These are phyloP conservation scores for Iris macrosiphon DNA, from an alignment of 106 monocot species.

Conservation along the genomic window DNA sequence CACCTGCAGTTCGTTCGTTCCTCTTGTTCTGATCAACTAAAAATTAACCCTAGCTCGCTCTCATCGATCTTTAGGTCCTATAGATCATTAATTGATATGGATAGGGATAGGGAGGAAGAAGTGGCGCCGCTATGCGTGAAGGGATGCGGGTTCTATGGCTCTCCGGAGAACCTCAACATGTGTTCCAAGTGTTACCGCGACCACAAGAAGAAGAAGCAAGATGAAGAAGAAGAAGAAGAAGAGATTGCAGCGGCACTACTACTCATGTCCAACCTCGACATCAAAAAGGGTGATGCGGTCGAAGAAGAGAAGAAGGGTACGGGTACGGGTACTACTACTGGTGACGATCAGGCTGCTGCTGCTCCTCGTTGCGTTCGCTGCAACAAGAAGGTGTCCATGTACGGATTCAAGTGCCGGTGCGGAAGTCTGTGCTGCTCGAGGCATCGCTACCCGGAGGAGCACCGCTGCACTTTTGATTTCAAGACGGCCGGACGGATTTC, in stretches of 20 bases:
- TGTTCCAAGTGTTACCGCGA: constrained; percentile 38
- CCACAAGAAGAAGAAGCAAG: constrained; percentile 9
- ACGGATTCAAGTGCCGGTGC: constrained; percentile 8
- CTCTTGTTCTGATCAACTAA: too few relatives aligned
- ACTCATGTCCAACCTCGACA: neutral
- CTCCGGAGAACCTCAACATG: constrained; percentile 19
- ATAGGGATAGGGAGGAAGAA: too few relatives aligned
- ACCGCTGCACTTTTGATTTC: constrained; percentile 28
- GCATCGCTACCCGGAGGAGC: constrained; percentile 8
- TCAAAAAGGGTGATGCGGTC: neutral
- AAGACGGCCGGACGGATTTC: constrained; percentile 21
- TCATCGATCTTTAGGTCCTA: too few relatives aligned
- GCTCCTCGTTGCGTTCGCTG: neutral
- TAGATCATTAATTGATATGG: too few relatives aligned
- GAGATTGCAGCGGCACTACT: neutral
- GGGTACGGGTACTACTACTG: too few relatives aligned
- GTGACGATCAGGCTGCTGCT: neutral
- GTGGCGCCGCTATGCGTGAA: constrained; percentile 21
- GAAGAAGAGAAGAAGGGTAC: neutral
- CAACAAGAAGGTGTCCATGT: neutral
- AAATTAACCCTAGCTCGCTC: too few relatives aligned
- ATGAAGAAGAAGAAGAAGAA: constrained; percentile 1
- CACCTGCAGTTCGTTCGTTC: too few relatives aligned
- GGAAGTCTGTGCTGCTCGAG: neutral
- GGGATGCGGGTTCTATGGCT: constrained; percentile 40